Evolutionary conservation across 768 basidiomycete species (phyloP).

Genomic region (Phaffia australis): DNA sequence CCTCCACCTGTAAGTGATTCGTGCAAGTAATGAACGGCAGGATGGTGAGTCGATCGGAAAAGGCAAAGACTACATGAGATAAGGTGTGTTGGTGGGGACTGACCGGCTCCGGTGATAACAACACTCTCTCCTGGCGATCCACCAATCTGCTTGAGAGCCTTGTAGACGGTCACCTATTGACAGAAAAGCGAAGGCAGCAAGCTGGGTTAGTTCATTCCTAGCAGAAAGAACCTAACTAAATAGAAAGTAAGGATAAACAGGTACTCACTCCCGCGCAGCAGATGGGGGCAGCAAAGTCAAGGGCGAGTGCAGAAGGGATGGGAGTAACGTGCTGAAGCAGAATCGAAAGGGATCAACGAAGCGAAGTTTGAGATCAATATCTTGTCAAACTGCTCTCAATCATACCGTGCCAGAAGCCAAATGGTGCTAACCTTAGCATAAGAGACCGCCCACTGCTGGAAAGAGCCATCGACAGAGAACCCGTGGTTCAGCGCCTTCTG

Average conservation of each 20-base stretch:
- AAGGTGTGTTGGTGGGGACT: too few relatives aligned
- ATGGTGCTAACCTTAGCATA: not conserved
- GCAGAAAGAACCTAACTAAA: too few relatives aligned
- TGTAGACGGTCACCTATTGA: conserved; percentile 13
- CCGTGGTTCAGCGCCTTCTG: conserved; percentile 52
- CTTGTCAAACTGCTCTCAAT: too few relatives aligned
- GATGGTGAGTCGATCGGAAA: too few relatives aligned
- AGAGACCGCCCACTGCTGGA: conserved; percentile 42
- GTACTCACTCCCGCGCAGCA: conserved; percentile 51
- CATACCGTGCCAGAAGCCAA: too few relatives aligned
- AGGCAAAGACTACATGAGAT: too few relatives aligned
- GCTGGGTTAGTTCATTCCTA: too few relatives aligned
- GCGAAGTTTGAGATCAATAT: too few relatives aligned
- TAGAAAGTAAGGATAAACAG: too few relatives aligned
- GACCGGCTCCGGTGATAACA: not conserved
- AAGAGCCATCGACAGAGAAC: conserved; percentile 66
- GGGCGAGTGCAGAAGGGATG: conserved; percentile 53
- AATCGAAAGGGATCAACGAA: too few relatives aligned
- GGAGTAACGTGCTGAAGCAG: conserved; percentile 51
- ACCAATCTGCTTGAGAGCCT: conserved; percentile 17
- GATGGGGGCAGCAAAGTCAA: conserved; percentile 56
- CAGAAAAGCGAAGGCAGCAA: too few relatives aligned
- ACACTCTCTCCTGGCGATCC: conserved; percentile 6
- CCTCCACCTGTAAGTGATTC: conserved; percentile 42
- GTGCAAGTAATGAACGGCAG: too few relatives aligned